These are phyloP conservation scores for Pachysandra terminalis DNA, from an alignment of 164 flowering plant genomes.

Conservation along the genomic window DNA sequence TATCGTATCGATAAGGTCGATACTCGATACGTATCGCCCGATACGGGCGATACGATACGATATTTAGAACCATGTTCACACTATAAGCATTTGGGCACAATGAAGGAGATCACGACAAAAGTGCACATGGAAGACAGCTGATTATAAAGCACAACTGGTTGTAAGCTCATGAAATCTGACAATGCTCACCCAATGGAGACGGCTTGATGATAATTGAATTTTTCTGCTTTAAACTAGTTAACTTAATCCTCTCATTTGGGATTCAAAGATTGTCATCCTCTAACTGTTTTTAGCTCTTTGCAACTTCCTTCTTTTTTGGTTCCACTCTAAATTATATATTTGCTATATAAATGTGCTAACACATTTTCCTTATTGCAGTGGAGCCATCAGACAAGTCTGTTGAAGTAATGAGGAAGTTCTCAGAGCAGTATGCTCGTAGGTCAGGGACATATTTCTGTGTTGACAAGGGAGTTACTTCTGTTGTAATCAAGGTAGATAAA, in stretches of 20 bases:
- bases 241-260: not conserved
- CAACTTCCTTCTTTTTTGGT: not conserved
- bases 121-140: no score
- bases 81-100: no score
- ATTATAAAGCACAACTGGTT: no score
- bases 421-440: conserved; percentile 93
- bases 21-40: no score
- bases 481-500: conserved; percentile 77
- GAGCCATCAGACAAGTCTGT: conserved; percentile 93
- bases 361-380: conserved; percentile 31
- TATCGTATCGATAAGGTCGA: no score
- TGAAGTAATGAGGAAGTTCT: conserved; percentile 97
- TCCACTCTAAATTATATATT: not conserved
- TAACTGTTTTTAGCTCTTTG: not conserved
- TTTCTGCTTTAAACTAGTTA: not conserved
- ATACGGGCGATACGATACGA: no score
- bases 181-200: not conserved
- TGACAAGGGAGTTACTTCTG: conserved; percentile 94
- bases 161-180: not conserved
- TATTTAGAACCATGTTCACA: no score
- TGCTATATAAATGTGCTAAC: not conserved
- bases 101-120: not conserved
- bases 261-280: not conserved
- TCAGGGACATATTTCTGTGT: conserved; percentile 94
- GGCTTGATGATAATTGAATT: not conserved